A percentile compares a stretch with the other conserved stretches of the same genome.
phyloP scores from a whole-genome alignment of 2,329 filamentous ascomycete genomes.

The Aureobasidium sp. region DNA sequence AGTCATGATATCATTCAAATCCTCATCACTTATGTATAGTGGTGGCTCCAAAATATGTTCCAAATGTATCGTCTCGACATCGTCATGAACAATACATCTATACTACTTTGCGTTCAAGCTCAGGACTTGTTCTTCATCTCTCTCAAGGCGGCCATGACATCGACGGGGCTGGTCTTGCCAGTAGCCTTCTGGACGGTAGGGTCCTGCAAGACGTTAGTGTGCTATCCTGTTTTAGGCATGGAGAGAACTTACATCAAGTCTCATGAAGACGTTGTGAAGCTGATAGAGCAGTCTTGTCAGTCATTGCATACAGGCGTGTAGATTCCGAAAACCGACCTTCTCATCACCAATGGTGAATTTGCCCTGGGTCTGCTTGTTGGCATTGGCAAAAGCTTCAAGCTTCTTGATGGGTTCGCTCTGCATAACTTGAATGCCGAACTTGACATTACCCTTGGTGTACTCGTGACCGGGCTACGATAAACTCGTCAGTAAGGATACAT shows the following conservation, averaged over 20 bases:
- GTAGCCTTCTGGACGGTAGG: constrained; percentile 77
- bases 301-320: not conserved
- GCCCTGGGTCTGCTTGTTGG: constrained; percentile 83
- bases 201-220: constrained; percentile 46
- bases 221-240: not conserved
- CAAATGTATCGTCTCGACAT: not conserved
- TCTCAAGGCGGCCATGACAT: constrained; percentile 77
- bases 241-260: constrained; percentile 56
- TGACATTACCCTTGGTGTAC: constrained; percentile 95
- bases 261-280: constrained; percentile 90
- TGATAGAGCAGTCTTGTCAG: not conserved
- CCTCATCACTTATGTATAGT: not conserved
- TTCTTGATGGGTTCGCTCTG: constrained; percentile 70
- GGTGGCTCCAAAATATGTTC: not conserved
- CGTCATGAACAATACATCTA: not conserved
- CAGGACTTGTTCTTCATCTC: constrained; percentile 71
- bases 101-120: not conserved
- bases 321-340: constrained; percentile 54
- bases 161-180: constrained; percentile 69
- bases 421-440: constrained; percentile 72
- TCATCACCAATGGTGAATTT: constrained; percentile 96
- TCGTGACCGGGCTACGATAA: constrained; percentile 76
- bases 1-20: constrained; percentile 2
- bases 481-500: not conserved
- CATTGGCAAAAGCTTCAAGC: constrained; percentile 66